Evolutionary conservation across 2,329 filamentous ascomycete genomes (phyloP).

Genomic region (Fonsecaea multimorphosa): DNA sequence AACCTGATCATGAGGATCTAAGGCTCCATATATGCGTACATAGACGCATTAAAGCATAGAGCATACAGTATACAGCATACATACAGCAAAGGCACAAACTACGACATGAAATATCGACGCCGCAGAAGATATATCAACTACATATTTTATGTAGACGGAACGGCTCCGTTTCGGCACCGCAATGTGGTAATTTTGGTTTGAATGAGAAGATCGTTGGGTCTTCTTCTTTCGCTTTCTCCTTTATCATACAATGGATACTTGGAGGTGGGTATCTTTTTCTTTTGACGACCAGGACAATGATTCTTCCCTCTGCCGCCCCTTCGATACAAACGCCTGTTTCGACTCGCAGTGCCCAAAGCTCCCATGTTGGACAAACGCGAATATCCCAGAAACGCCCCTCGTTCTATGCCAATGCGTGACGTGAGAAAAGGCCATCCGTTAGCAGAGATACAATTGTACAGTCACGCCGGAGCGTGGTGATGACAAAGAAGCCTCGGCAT

Average conservation of each 20-base stretch:
- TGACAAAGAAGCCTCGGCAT: background rate
- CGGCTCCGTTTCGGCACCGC: too few relatives aligned
- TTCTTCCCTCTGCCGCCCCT: background rate
- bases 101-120: too few relatives aligned
- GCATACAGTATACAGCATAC: too few relatives aligned
- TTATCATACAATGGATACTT: constrained; percentile 1
- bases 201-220: too few relatives aligned
- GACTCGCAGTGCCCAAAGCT: background rate
- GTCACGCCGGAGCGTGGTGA: background rate
- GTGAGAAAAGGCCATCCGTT: background rate
- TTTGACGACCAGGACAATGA: background rate
- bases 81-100: too few relatives aligned
- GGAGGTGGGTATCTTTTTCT: constrained; percentile 4
- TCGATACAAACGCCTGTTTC: background rate
- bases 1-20: too few relatives aligned
- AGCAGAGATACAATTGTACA: background rate
- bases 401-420: background rate
- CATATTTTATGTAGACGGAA: too few relatives aligned
- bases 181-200: too few relatives aligned
- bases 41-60: too few relatives aligned
- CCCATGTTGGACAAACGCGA: background rate
- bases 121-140: too few relatives aligned
- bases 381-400: background rate
- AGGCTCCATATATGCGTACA: too few relatives aligned
- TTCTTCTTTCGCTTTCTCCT: too few relatives aligned